Evolutionary conservation across 441 rosid genomes (phyloP), one percentile per base, ranked within the genome.

Genomic region (Kokia cookei): DNA sequence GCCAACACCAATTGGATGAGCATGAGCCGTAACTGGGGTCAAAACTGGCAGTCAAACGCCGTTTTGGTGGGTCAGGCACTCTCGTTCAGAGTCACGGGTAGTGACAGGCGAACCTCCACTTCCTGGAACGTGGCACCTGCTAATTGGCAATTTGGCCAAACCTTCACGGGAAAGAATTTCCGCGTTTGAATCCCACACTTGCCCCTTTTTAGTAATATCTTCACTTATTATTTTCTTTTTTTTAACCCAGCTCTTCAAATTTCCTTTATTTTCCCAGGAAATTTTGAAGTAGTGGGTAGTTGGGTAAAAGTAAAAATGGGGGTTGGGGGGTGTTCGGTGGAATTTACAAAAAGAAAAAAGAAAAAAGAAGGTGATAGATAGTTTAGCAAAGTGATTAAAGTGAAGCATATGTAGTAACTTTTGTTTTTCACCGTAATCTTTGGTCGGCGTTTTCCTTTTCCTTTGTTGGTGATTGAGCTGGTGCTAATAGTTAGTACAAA

Each of bases 111-210:
- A 22, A 80, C 88, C 70, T 86, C 93, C 35, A 85, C 93, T 10
- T 85, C 91, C 19, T 73, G 71, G 67, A 87, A 87, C 86, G 71
- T 84, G 60, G 93, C 84, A 50, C 90, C 91, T 0, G 60, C 86
- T 19, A 64, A 75, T 75, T 89, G 93, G 93, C 89, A 84, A 75
- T 89, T 89, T 54, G 93, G 93, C 17, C 90, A 89, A 67, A 89
- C 93, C 50, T 86, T 82, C 85, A 74, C 79, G 27, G 98, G 98
- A 68, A 90, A 85, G 85, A 94, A 94, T 72, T 94, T 92, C 88
- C 93, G 88, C 12, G 85, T 89, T 81, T 90, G 68, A 27, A 51
- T 11, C n/a, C 5, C 27, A 19, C 42, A 48, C 10, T 64, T 29
- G 8, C 63, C 37, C 7, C 65, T 0, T 19, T 54, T 45, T n/a